Percentiles rank a stretch among this genome's conserved stretches.
phyloP scores from a whole-genome alignment of 116 monocot genomes.

The Dioscorea cayenensis region DNA sequence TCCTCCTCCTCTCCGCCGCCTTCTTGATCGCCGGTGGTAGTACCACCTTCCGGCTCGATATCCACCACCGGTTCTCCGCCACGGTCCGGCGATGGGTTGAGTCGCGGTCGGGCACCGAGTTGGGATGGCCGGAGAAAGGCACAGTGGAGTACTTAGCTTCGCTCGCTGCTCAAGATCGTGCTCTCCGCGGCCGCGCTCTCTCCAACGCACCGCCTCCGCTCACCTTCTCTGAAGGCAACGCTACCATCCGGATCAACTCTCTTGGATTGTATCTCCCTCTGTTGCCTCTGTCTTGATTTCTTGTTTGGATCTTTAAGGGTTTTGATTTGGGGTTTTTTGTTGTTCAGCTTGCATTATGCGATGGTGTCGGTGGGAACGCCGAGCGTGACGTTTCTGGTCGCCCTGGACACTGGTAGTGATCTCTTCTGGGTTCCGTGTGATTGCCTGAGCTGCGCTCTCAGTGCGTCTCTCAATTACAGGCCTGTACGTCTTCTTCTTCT shows the following conservation, averaged over 20 bases:
- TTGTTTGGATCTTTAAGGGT: neutral
- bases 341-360: constrained; percentile 48
- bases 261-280: constrained; percentile 52
- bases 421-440: constrained; percentile 49
- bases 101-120: constrained; percentile 18
- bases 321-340: neutral
- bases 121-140: constrained; percentile 21
- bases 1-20: neutral
- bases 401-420: constrained; percentile 47
- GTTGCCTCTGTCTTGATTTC: neutral
- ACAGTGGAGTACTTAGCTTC: constrained; percentile 39
- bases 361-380: constrained; percentile 36
- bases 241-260: constrained; percentile 35
- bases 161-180: constrained; percentile 47
- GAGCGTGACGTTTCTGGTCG: constrained; percentile 34
- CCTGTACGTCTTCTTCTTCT: neutral
- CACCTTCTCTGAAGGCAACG: constrained; percentile 51
- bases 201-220: constrained; percentile 10
- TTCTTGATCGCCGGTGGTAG: constrained; percentile 3
- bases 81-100: constrained; percentile 38
- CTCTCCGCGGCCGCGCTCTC: constrained; percentile 13
- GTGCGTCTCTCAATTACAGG: neutral
- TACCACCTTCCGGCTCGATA: constrained; percentile 15
- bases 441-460: constrained; percentile 28
- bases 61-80: constrained; percentile 68